Evolutionary conservation across 371 early-diverging fungal genomes (phyloP), one percentile per base, ranked within the genome.

Genomic region (Mortierella sp.): DNA sequence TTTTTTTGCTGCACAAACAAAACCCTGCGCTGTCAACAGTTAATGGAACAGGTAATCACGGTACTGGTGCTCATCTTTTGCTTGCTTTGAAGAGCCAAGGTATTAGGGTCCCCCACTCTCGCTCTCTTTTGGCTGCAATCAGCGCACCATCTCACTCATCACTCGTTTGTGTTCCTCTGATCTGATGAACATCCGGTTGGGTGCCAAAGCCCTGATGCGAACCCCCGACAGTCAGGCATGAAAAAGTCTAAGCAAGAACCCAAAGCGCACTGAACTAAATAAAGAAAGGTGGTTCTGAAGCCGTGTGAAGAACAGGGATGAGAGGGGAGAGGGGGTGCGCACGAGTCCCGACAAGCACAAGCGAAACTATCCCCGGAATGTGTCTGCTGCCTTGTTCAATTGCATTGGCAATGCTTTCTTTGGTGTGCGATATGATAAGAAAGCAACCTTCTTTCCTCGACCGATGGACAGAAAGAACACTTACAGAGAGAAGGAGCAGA

Each of bases 401-500:
- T 16, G 50, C 16, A 50, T 50, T 50, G 50, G 3, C 11, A 50
- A 50, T 50, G 50, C 16, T 50, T 3, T 10, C 14, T 10, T 14
- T 50, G 54, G 54, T 54, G 54, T 54, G 54, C 43, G 21, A 24
- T 24, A 54, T 54, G 50, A 50, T 50, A 50, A 50, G 16, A 50
- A 50, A 50, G 50, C 50, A 50, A 50, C 16, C 16, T 16, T 50
- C 16, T 16, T 3, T 50, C 50, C 16, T 50, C 13, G 16, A 11
- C n/a, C 16, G 19, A 19, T 54, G 54, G 10, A 54, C n/a, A 54
- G n/a, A 67, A 40, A 55, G 44, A 37, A 37, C 19, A 77, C 72
- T 77, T 72, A 72, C 71, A 77, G 51, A 72, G 77, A 26, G 48
- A 71, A 31, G 72, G 72, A 21, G 51, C 44, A 26, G 78, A 61